Evolutionary conservation across 345 rosid genomes (phyloP).

Genomic region (Anacardium occidentale): DNA sequence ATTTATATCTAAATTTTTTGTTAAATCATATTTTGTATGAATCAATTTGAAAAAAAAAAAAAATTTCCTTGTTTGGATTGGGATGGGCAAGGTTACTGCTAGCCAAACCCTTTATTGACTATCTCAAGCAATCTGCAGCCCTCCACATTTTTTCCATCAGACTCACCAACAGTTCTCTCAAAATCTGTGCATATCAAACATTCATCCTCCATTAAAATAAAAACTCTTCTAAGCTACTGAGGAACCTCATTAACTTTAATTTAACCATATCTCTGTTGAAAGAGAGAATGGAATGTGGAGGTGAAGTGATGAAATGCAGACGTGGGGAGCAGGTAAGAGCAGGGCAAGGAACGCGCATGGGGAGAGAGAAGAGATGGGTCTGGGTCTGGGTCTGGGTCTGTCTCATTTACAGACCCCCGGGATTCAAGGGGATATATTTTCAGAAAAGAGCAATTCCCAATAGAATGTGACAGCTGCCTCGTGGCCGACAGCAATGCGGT

Average conservation of each 20-base stretch:
- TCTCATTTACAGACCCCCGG: slow-evolving; percentile 33
- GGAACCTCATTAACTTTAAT: too few relatives aligned
- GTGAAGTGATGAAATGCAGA: background rate
- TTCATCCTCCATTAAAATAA: too few relatives aligned
- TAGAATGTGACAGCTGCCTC: slow-evolving; percentile 42
- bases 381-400: background rate
- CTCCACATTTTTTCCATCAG: too few relatives aligned
- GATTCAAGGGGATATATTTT: slow-evolving; percentile 34
- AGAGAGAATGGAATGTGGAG: too few relatives aligned
- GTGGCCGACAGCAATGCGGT: slow-evolving; percentile 54
- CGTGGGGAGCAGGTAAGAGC: background rate
- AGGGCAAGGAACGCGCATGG: background rate
- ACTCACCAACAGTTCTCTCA: background rate
- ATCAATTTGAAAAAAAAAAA: too few relatives aligned
- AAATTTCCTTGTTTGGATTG: background rate
- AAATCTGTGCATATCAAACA: background rate
- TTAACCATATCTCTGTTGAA: too few relatives aligned
- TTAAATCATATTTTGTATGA: too few relatives aligned
- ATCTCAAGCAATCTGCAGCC: slow-evolving; percentile 11
- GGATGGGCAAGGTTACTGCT: background rate
- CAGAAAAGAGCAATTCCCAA: slow-evolving; percentile 43
- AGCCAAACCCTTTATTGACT: slow-evolving; percentile 1
- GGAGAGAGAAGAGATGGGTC: background rate
- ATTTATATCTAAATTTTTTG: too few relatives aligned
- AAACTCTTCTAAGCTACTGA: too few relatives aligned